Evolutionary conservation across 2,329 filamentous ascomycete genomes (phyloP).

Genomic region (Colletotrichum sidae): DNA sequence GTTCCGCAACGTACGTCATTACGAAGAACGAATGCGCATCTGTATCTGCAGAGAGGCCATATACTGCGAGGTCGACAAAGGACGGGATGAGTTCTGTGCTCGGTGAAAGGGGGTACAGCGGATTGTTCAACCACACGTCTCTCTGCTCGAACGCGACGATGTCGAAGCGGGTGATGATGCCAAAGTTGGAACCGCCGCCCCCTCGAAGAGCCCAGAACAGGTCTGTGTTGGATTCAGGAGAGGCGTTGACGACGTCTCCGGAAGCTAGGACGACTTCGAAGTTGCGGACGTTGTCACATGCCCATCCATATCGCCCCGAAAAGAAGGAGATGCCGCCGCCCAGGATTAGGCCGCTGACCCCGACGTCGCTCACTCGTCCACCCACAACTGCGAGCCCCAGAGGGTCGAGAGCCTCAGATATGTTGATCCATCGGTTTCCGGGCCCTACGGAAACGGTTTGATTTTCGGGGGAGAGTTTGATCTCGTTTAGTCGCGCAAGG

Average conservation of each 20-base stretch:
- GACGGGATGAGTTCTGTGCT: constrained; percentile 37
- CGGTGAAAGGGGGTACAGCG: constrained; percentile 36
- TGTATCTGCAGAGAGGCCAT: constrained; percentile 37
- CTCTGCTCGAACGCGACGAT: constrained; percentile 44
- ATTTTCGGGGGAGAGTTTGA: constrained; percentile 48
- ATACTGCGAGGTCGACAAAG: constrained; percentile 31
- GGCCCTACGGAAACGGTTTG: constrained; percentile 53
- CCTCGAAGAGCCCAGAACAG: constrained; percentile 59
- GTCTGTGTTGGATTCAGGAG: constrained; percentile 48
- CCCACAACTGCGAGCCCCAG: constrained; percentile 55
- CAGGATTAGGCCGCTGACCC: constrained; percentile 57
- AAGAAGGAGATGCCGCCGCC: constrained; percentile 64
- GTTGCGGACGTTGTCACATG: constrained; percentile 57
- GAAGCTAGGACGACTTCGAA: constrained; percentile 61
- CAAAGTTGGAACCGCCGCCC: constrained; percentile 57
- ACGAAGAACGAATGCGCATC: constrained; percentile 42
- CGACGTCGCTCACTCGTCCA: constrained; percentile 55
- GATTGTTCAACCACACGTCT: constrained; percentile 44
- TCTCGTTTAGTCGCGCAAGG: constrained; percentile 52
- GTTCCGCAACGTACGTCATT: constrained; percentile 19
- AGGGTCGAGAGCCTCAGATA: constrained; percentile 54
- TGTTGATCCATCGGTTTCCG: constrained; percentile 57
- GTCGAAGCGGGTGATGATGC: constrained; percentile 48
- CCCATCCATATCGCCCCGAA: constrained; percentile 56
- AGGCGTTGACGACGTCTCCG: constrained; percentile 57